These are phyloP conservation scores for Lichtheimia hyalospora DNA, from an alignment of 371 early-diverging fungal genomes.

Conservation along the genomic window DNA sequence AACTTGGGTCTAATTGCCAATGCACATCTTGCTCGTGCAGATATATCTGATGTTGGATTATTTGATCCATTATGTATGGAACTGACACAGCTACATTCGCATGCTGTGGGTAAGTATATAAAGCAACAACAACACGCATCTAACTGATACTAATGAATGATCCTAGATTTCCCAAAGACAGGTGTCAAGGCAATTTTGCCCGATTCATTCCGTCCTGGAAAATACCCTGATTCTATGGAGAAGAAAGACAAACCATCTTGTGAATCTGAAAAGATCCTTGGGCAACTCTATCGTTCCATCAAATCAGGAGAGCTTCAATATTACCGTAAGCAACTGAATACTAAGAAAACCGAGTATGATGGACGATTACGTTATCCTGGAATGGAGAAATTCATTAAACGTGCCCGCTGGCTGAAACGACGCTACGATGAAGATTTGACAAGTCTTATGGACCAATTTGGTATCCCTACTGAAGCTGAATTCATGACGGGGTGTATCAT, in stretches of 20 bases:
- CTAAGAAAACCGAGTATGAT: slow-evolving; percentile 26
- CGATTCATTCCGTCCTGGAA: slow-evolving; percentile 10
- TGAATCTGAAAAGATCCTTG: slow-evolving; percentile 48
- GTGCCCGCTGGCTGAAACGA: slow-evolving; percentile 41
- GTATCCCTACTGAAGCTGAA: slow-evolving; percentile 50
- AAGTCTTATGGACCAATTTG: slow-evolving; percentile 58
- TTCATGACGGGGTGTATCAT: slow-evolving; percentile 37
- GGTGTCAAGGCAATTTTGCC: slow-evolving; percentile 52
- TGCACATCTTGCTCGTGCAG: slow-evolving; percentile 61
- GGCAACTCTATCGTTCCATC: slow-evolving; percentile 50
- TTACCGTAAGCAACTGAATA: neutral
- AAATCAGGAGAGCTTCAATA: slow-evolving; percentile 12
- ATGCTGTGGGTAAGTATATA: slow-evolving; percentile 63
- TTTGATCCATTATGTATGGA: slow-evolving; percentile 34
- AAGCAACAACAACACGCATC: too few relatives aligned
- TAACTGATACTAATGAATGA: neutral
- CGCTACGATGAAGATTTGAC: slow-evolving; percentile 54
- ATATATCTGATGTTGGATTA: slow-evolving; percentile 38
- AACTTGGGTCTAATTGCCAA: slow-evolving; percentile 68
- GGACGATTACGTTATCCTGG: slow-evolving; percentile 44
- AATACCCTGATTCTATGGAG: slow-evolving; percentile 24
- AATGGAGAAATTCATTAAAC: slow-evolving; percentile 51
- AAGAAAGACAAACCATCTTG: slow-evolving; percentile 47
- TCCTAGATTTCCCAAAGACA: slow-evolving; percentile 67
- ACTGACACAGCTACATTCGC: slow-evolving; percentile 60